Base-by-base conservation (phyloP, 164 flowering plant genomes). In the Macadamia tetraphylla region DNA sequence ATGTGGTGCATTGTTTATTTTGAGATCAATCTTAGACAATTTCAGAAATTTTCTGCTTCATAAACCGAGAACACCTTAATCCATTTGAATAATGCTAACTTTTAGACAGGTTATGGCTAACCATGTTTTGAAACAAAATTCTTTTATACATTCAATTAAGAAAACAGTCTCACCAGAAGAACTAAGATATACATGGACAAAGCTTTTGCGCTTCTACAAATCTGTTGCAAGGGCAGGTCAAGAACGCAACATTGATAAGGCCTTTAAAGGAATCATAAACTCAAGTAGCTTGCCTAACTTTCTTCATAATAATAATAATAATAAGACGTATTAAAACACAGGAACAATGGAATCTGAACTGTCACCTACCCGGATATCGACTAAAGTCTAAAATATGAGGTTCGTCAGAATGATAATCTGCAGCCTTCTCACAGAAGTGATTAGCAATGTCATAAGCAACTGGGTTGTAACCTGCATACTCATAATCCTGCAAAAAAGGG, bases 391-490 rank as follows among this genome's bases (percentile, higher is more conserved):
- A 65, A 66, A 90, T 70, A 77, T 94, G 98, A 65, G 97, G 97
- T 14, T 83, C 81, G 4, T 90, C 97, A 15, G 90, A 70, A 74
- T 94, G 97, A 77, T 92, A 94, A 73, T 90, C 70, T 31, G 94
- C 95, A 58, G 85, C 87, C 98, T 88, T 88, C 75, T 94, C 98
- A 71, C 97, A 92, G 82, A 94, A 94, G 75, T 94, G 97, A 78
- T 94, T 94, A 62, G 97, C 98, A 68, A 92, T 29, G 72, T 94
- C 98, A 67, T 73, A 90, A 1, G 95, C 95, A 56, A 86, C 75
- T 58, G 93, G 97, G 63, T 90, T 94, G 82, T 81, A 92, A 75
- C 95, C 79, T 15, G 95, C 83, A 77, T 90, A 94, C 78, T 94
- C 98, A 59, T 94, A 94, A 65, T 94, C 98, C 98, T 94, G 83